Percentiles rank a stretch among this genome's conserved stretches.
phyloP scores from a whole-genome alignment of 345 rosid genomes.

The Camelina neglecta region DNA sequence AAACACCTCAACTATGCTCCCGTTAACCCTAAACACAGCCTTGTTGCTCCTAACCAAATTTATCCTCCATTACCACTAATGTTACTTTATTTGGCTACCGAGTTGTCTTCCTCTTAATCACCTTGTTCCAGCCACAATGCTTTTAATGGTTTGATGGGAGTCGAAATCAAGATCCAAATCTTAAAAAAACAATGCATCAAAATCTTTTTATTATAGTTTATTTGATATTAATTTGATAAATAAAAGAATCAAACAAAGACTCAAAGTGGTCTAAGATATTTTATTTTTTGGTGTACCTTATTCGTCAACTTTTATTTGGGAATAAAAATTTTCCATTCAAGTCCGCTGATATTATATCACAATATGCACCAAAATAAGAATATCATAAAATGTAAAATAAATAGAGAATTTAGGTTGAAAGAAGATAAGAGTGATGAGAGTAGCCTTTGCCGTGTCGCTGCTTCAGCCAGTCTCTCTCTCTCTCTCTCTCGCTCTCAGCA shows the following conservation, averaged over 20 bases:
- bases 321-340: conserved; percentile 17
- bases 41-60: no score
- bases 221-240: background rate
- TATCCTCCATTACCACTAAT: background rate
- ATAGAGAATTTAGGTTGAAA: background rate
- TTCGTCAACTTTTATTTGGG: background rate
- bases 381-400: background rate
- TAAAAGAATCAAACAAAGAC: conserved; percentile 10
- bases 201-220: background rate
- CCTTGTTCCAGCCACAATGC: background rate
- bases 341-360: conserved; percentile 12
- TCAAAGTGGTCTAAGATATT: conserved; percentile 27
- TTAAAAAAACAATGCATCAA: background rate
- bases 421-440: conserved; percentile 42
- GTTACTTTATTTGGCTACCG: background rate
- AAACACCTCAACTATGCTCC: no score
- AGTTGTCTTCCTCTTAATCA: background rate
- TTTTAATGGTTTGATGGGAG: background rate
- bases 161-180: background rate
- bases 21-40: no score
- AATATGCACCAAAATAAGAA: background rate
- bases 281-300: background rate
- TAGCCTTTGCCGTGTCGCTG: conserved; percentile 33
- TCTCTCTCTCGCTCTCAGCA: conserved; percentile 28
- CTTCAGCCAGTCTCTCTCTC: conserved; percentile 32